Percentiles rank a stretch among this genome's conserved stretches.
phyloP scores from a whole-genome alignment of 164 flowering plant genomes.

The Umbellularia californica region DNA sequence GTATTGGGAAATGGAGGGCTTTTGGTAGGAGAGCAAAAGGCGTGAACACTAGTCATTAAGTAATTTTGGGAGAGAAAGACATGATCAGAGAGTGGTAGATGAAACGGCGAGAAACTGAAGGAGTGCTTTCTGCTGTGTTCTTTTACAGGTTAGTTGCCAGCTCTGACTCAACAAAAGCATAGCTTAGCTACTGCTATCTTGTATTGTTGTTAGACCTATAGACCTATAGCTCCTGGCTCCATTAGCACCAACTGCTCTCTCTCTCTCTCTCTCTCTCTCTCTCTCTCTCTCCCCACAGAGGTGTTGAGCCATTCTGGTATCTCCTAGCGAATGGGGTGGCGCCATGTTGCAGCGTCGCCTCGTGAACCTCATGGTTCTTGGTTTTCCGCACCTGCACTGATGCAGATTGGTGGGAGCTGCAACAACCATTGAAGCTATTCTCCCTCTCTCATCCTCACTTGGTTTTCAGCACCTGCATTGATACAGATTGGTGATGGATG shows the following conservation, averaged over 20 bases:
- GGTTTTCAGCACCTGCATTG: neutral
- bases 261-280: constrained; percentile 8
- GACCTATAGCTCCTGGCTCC: no score
- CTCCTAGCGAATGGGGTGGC: neutral
- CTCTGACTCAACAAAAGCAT: no score
- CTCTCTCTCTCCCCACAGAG: neutral
- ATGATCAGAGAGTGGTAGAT: no score
- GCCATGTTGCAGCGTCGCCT: neutral
- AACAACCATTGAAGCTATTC: neutral
- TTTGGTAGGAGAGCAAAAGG: no score
- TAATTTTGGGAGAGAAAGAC: no score
- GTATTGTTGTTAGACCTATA: no score
- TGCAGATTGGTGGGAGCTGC: neutral
- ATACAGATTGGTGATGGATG: neutral
- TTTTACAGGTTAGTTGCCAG: no score
- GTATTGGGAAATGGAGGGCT: no score
- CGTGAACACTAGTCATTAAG: no score
- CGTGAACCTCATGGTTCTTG: neutral
- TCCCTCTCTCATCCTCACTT: neutral
- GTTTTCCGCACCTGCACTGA: neutral
- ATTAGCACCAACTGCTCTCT: neutral
- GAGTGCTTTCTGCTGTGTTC: no score
- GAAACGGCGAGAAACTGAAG: no score
- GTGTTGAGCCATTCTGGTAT: neutral
- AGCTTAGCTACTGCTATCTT: no score